Evolutionary conservation across 495 filamentous ascomycete species (phyloP), one percentile per base, ranked within the genome.

Genomic region (Glonium stellatum): DNA sequence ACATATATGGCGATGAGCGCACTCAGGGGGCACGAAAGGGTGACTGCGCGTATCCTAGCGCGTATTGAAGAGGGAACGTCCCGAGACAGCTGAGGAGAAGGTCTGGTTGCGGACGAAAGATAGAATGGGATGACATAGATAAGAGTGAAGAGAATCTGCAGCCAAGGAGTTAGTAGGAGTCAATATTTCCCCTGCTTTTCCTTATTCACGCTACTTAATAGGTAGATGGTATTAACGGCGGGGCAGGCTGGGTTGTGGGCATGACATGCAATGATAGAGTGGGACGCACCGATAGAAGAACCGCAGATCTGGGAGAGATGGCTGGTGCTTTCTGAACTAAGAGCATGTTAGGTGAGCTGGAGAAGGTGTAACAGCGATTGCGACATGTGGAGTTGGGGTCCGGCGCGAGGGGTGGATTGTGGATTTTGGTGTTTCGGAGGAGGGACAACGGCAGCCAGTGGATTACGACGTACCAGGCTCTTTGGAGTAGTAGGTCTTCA

Each of bases 91-190:
- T 79, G 82, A n/a, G 82, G 80, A 0, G 89, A 90, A 3, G 92
- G 91, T 19, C 91, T 86, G 5, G 91, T 93, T 31, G 81, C 77
- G 5, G 82, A 66, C 22, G 85, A 93, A 62, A 92, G 75, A 75
- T 97, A 97, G 78, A 98, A 89, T 35, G 93, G 91, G 35, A 88
- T 74, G 73, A 97, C 89, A 77, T 97, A 98, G 76, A 87, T 71
- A 59, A 89, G 68, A 4, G 91, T 95, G 71, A 92, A 89, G 57
- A 85, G 70, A 55, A 91, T 71, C 82, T 92, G 62, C 55, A 57
- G 50, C 23, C 6, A 31, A 31, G 27, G 27, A 31, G 27, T n/a
- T n/a, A 12, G 21, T 27, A 50, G 42, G 34, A 19, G 54, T 63
- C 52, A 63, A 49, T 50, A 47, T 44, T 31, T 27, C 8, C 34